Base-by-base conservation (phyloP, 2,329 filamentous ascomycete species). In the Hymenoscyphus fraxineus region DNA sequence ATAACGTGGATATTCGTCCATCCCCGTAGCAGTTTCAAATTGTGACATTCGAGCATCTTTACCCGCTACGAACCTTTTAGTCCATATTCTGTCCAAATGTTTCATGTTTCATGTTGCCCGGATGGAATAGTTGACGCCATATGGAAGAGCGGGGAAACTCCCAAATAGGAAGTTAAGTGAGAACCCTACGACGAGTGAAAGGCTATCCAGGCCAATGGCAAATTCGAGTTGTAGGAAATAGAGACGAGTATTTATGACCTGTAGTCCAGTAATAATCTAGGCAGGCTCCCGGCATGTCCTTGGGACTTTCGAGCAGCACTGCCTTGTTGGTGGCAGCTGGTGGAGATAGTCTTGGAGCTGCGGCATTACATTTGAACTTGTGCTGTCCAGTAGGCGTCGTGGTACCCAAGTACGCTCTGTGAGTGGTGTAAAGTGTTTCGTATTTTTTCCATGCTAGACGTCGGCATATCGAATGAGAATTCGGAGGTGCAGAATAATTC, bases 361-460 rank as follows among this genome's bases (percentile, higher is more conserved):
- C 44, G n/a, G 44, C 44, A 51, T 51, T 51, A 51, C 44, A 19
- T n/a, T 10, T 51, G n/a, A n/a, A 51, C 22, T 51, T 51, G 19
- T 32, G 22, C 15, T 40, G 47, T 40, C 19, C 55, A 57, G 31
- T 57, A 57, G 27, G 55, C 31, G 55, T 57, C 19, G 27, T 16
- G 55, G 55, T 31, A 38, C 19, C 19, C 69, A 59, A 62, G 67
- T 64, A 65, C 51, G 66, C 63, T 35, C 55, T 66, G 58, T 72
- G 65, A 74, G 65, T 73, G 72, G 72, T 58, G 51, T 55, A 9
- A 66, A 55, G 64, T 68, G 69, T 71, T 68, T 71, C 69, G 70
- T 67, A 67, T 70, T 62, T 70, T 67, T 67, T 68, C 39, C n/a
- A 59, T 51, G 61, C 66, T 54, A 59, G 60, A 55, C 10, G 61